These are phyloP conservation scores for Monilinia vaccinii-corymbosi DNA, from an alignment of 2,329 filamentous ascomycete species.

Conservation along the genomic window DNA sequence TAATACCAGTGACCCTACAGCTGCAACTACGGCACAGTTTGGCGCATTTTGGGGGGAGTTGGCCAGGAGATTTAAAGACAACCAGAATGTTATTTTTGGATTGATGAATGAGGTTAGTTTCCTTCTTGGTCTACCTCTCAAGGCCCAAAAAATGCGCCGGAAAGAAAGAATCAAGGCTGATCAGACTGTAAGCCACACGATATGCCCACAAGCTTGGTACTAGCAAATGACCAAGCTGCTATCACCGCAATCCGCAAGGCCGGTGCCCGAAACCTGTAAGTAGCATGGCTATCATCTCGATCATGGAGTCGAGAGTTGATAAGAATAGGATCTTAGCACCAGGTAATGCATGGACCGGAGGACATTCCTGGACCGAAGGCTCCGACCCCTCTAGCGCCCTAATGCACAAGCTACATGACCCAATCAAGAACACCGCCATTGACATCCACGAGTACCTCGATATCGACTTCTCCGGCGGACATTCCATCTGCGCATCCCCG, in stretches of 20 bases:
- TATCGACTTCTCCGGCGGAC: conserved; percentile 37
- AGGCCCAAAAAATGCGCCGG: too few species aligned
- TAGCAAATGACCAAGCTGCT: conserved; percentile 40
- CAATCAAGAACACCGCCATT: conserved; percentile 39
- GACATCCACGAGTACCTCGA: conserved; percentile 46
- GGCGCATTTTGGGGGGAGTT: conserved; percentile 41
- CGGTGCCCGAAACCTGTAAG: conserved; percentile 35
- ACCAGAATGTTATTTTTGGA: conserved; percentile 41
- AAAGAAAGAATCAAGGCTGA: background rate
- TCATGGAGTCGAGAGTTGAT: background rate
- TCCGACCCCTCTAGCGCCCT: conserved; percentile 33
- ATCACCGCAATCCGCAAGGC: conserved; percentile 37
- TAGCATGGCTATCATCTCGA: background rate
- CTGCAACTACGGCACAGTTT: conserved; percentile 40
- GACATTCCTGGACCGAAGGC: conserved; percentile 37
- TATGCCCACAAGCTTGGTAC: conserved; percentile 37
- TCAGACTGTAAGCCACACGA: conserved; percentile 34
- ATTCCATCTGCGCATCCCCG: conserved; percentile 34
- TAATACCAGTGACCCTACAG: conserved; percentile 35
- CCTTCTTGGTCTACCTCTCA: background rate
- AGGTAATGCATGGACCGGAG: conserved; percentile 41
- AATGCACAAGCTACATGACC: conserved; percentile 37
- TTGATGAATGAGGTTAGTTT: conserved; percentile 34
- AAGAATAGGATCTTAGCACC: conserved; percentile 35
- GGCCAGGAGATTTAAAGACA: conserved; percentile 36